Conservation (phyloP, 352 stramenopile species). For the Stephanocyclus meneghinianus region DNA sequence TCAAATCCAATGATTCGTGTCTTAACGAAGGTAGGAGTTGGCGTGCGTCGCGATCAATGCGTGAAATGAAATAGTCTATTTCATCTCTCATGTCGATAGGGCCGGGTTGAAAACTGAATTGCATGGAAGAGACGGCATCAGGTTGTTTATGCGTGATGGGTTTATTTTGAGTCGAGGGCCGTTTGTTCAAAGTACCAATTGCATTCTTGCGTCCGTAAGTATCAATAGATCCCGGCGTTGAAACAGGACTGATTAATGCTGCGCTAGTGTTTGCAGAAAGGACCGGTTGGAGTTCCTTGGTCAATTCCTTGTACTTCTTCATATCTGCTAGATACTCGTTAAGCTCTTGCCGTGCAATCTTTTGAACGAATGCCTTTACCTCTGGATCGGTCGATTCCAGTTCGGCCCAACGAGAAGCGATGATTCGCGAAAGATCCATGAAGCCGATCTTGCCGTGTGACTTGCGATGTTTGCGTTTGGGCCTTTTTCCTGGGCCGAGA, state of each 20-base stretch:
- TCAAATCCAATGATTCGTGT: not conserved
- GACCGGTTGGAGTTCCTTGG: not conserved
- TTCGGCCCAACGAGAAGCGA: slow-evolving; percentile 59
- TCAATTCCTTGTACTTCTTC: slow-evolving; percentile 51
- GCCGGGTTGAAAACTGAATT: not conserved
- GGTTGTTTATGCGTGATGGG: no score
- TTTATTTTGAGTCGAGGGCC: not conserved
- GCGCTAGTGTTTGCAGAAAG: not conserved
- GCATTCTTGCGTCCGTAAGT: not conserved
- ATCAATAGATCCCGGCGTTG: not conserved
- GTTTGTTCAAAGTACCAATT: not conserved
- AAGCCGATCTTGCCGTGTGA: slow-evolving; percentile 71
- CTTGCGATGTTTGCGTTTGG: slow-evolving; percentile 64
- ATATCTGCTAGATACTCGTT: slow-evolving; percentile 48
- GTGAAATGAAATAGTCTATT: slow-evolving; percentile 12
- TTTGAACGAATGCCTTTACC: slow-evolving; percentile 40
- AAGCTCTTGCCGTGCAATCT: slow-evolving; percentile 38
- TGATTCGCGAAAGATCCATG: slow-evolving; percentile 55
- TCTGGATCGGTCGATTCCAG: slow-evolving; percentile 46
- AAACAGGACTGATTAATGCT: not conserved
- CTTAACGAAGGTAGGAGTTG: not conserved
- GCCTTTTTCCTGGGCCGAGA: slow-evolving; percentile 26
- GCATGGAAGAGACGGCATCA: not conserved
- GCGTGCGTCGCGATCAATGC: slow-evolving; percentile 3
- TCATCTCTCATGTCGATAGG: slow-evolving; percentile 1